Evolutionary conservation across 2,329 filamentous ascomycete genomes (phyloP).

Genomic region (Penicillium fuscoglaucum): DNA sequence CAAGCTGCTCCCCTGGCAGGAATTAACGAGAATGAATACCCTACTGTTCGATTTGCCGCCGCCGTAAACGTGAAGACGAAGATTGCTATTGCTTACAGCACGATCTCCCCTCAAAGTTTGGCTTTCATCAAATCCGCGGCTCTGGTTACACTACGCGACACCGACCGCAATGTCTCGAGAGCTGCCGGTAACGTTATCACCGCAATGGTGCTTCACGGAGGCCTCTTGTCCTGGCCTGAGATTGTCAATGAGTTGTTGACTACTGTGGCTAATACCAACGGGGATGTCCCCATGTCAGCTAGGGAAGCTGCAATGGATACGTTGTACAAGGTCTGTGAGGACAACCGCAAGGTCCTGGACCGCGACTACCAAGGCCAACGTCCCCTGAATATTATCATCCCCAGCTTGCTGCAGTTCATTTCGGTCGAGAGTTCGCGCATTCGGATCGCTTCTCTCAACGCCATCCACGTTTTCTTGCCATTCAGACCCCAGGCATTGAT

Average conservation of each 20-base stretch:
- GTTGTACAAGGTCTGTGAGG: constrained; percentile 92
- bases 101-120: constrained; percentile 71
- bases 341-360: constrained; percentile 84
- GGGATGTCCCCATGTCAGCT: constrained; percentile 66
- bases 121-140: constrained; percentile 77
- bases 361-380: constrained; percentile 85
- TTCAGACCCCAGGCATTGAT: constrained; percentile 80
- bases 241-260: constrained; percentile 79
- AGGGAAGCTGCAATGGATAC: constrained; percentile 95
- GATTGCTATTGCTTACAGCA: constrained; percentile 71
- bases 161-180: constrained; percentile 77
- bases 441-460: constrained; percentile 73
- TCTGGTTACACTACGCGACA: constrained; percentile 77
- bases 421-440: constrained; percentile 74
- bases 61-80: constrained; percentile 97
- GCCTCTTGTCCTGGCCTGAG: constrained; percentile 87
- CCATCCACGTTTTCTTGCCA: constrained; percentile 89
- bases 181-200: constrained; percentile 93
- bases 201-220: constrained; percentile 80
- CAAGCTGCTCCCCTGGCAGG: constrained; percentile 57
- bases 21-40: constrained; percentile 63
- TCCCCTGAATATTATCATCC: constrained; percentile 83
- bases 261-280: constrained; percentile 71
- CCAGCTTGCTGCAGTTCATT: constrained; percentile 85
- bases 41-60: constrained; percentile 79